Percentiles rank a stretch among this genome's conserved stretches.
These are phyloP conservation scores for Dactylella cylindrospora DNA, from an alignment of 2,329 filamentous ascomycete genomes.

Conservation along the genomic window DNA sequence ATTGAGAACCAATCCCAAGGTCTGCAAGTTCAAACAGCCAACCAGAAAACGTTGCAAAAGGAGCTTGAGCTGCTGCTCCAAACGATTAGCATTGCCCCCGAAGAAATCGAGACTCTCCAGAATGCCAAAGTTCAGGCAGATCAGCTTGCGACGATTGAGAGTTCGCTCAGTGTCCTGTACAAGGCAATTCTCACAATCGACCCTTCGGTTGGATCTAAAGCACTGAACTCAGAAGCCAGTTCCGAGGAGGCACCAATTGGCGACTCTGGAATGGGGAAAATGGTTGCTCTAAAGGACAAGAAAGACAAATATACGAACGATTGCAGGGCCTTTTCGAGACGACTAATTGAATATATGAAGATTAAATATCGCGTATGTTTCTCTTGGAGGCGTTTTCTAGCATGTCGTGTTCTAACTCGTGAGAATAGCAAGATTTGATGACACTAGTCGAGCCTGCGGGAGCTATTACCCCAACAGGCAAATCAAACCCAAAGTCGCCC, in stretches of 20 bases:
- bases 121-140: conserved; percentile 51
- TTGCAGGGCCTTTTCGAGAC: conserved; percentile 72
- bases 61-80: conserved; percentile 87
- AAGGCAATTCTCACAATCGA: conserved; percentile 94
- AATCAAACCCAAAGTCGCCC: conserved; percentile 66
- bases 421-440: conserved; percentile 34
- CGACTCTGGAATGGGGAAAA: conserved; percentile 71
- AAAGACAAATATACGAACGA: conserved; percentile 83
- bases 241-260: conserved; percentile 51
- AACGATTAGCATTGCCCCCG: conserved; percentile 80
- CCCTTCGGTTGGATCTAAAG: conserved; percentile 67
- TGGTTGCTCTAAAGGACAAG: conserved; percentile 93
- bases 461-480: conserved; percentile 63
- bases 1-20: conserved; percentile 97
- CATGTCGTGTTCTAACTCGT: neutral
- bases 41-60: conserved; percentile 88
- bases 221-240: conserved; percentile 43
- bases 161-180: conserved; percentile 76
- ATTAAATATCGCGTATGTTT: conserved; percentile 71
- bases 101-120: conserved; percentile 70
- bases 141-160: conserved; percentile 76
- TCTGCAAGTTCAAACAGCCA: conserved; percentile 93
- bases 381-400: conserved; percentile 51
- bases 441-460: conserved; percentile 49
- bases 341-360: conserved; percentile 78